Evolutionary conservation across 345 rosid species (phyloP).

Genomic region (Populus alba): DNA sequence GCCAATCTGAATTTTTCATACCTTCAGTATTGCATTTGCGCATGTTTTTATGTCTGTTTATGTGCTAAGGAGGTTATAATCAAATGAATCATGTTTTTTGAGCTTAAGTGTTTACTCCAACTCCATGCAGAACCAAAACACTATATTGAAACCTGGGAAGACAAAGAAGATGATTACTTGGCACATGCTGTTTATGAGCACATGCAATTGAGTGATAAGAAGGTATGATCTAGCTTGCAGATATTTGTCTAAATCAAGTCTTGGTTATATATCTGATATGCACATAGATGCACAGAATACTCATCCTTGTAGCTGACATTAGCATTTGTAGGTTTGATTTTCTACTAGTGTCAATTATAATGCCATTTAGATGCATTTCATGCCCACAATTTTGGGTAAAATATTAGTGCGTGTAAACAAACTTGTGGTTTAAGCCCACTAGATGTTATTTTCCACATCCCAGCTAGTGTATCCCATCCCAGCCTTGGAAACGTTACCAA

Average conservation of each 20-base stretch:
- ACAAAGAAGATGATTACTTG: conserved; percentile 83
- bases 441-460: neutral
- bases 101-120: conserved; percentile 23
- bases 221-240: conserved; percentile 32
- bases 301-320: neutral
- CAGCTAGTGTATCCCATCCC: neutral
- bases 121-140: conserved; percentile 40
- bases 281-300: neutral
- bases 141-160: conserved; percentile 61
- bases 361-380: neutral
- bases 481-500: neutral
- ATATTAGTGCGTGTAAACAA: no score
- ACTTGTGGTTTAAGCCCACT: neutral
- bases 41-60: neutral
- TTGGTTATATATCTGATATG: neutral
- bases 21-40: neutral
- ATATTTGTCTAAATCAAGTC: neutral
- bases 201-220: conserved; percentile 63
- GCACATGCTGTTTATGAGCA: conserved; percentile 65
- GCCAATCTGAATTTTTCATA: neutral
- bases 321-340: neutral
- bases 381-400: neutral
- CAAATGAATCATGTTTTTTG: conserved; percentile 18
- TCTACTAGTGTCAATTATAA: neutral
- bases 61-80: conserved; percentile 1